A percentile compares a stretch with the other conserved stretches of the same genome.
These are phyloP conservation scores for Clarkia xantiana DNA, from an alignment of 345 rosid species.

Conservation along the genomic window DNA sequence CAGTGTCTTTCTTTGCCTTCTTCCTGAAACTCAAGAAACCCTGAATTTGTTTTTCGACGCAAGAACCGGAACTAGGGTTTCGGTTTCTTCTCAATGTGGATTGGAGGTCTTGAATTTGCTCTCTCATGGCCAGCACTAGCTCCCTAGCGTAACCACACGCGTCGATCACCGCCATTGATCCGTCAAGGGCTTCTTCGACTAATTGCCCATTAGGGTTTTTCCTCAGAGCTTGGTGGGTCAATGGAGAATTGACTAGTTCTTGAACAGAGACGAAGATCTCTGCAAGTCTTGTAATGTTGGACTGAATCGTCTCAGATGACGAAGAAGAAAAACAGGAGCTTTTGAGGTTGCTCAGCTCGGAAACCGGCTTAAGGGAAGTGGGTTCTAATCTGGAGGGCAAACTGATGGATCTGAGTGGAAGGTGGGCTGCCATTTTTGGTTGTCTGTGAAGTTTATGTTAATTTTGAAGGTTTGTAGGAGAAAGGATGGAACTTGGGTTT, in stretches of 20 bases:
- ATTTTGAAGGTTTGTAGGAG: no score
- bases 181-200: constrained; percentile 26
- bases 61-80: constrained; percentile 12
- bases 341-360: constrained; percentile 15
- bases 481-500: no score
- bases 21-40: constrained; percentile 46
- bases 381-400: no score
- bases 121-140: constrained; percentile 24
- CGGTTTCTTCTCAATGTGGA: constrained; percentile 33
- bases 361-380: constrained; percentile 10
- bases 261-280: constrained; percentile 21
- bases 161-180: constrained; percentile 27
- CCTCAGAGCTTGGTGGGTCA: constrained; percentile 16
- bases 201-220: constrained; percentile 9
- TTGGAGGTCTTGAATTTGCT: constrained; percentile 22
- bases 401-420: no score
- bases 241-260: constrained; percentile 21
- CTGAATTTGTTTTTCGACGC: constrained; percentile 20
- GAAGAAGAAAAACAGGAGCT: constrained; percentile 3
- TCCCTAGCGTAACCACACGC: constrained; percentile 23
- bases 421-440: no score
- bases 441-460: no score
- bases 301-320: constrained; percentile 11
- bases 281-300: constrained; percentile 20
- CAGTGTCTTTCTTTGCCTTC: constrained; percentile 32